Base-by-base conservation (phyloP, 1,284 basidiomycete genomes). In the Apiotrichum siamense region DNA sequence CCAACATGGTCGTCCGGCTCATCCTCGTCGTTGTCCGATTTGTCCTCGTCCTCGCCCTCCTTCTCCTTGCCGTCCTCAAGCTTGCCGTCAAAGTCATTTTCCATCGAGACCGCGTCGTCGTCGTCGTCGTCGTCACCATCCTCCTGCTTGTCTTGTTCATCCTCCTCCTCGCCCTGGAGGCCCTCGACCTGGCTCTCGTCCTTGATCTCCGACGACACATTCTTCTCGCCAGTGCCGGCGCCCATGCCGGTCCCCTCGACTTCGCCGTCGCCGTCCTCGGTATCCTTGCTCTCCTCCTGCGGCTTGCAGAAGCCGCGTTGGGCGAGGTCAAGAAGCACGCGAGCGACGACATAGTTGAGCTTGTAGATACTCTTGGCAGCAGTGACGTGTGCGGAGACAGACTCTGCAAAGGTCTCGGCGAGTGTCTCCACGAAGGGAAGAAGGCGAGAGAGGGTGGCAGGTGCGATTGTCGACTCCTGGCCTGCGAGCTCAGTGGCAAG, bases 121-220 rank as follows among this genome's bases (percentile, higher is more conserved):
- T 87, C 82, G 21, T 82, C 79, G 45, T 86, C 80, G 44, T 84
- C 81, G 12, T 83, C 77, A 13, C 80, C 76, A 15, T 78, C 74
- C 38, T 78, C 70, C 55, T 80, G 75, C 32, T 81, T 77, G 7
- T 80, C 68, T 26, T 76, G 69, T 21, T 75, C 71, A 49, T 83
- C 80, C 21, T 77, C 77, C n/a, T 84, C 79, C 42, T 87, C 83
- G 32, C 83, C 86, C 66, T 86, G 82, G 20, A 98, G 77, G 2
- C 96, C 96, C 69, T 99, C 96, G 27, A 98, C 88, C 66, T 96
- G 91, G 64, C 88, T 87, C 70, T 98, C 93, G 54, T 97, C 90
- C 64, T 90, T 85, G 50, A 97, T 91, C 65, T 96, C 87, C 61
- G 88, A 86, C 76, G 87, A 91, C 48, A 92, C 85, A 64, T 96